phyloP scores from a whole-genome alignment of 2,329 filamentous ascomycete species.

The Fusarium sacchari region DNA sequence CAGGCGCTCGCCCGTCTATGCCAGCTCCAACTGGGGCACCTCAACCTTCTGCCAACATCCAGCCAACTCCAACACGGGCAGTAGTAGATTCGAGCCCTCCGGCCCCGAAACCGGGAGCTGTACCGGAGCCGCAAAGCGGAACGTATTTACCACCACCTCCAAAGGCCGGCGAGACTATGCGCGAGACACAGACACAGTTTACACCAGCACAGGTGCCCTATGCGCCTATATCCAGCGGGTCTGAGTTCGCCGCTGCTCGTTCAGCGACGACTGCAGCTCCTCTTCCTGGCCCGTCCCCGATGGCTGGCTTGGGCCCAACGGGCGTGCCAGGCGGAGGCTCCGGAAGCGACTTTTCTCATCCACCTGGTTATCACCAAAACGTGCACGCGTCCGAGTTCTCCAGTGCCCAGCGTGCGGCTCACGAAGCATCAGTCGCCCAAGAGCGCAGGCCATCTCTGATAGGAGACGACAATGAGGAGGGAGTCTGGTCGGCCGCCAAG shows the following conservation, averaged over 20 bases:
- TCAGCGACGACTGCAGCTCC: conserved; percentile 56
- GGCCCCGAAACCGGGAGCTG: conserved; percentile 67
- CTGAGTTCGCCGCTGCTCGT: conserved; percentile 56
- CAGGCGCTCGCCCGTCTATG: conserved; percentile 48
- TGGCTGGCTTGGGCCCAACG: conserved; percentile 41
- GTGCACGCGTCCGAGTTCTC: conserved; percentile 62
- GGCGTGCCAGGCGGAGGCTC: conserved; percentile 42
- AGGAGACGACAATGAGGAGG: conserved; percentile 51
- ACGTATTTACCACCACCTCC: conserved; percentile 60
- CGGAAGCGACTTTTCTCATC: conserved; percentile 53
- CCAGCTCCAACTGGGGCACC: conserved; percentile 56
- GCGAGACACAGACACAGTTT: conserved; percentile 48
- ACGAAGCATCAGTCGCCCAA: conserved; percentile 48
- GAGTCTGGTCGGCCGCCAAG: conserved; percentile 67
- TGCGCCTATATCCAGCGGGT: conserved; percentile 54
- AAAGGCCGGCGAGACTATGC: conserved; percentile 58
- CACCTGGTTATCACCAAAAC: conserved; percentile 68
- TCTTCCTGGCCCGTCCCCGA: conserved; percentile 43
- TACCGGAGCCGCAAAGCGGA: conserved; percentile 55
- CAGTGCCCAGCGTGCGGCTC: conserved; percentile 57
- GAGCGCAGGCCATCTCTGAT: conserved; percentile 33
- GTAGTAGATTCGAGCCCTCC: conserved; percentile 55
- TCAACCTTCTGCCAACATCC: conserved; percentile 48
- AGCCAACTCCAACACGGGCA: conserved; percentile 56
- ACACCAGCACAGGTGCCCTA: conserved; percentile 61